Conservation (phyloP, 768 basidiomycete genomes). For the Mycena rosella region DNA sequence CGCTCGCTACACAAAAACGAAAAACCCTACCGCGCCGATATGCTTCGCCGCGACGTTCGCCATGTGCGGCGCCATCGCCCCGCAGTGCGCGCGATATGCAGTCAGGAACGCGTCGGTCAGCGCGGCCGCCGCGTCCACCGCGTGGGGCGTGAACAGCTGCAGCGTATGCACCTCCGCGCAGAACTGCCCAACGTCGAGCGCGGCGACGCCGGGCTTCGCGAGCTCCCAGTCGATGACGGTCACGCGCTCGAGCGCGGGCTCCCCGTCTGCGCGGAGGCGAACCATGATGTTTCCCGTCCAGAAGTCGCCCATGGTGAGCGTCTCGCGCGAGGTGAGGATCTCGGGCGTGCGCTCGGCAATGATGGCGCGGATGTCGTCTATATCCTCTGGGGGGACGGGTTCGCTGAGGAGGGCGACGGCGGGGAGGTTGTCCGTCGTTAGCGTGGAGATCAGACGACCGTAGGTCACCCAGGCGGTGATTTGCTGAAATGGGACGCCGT, state of each 20-base stretch:
- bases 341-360: slow-evolving; percentile 46
- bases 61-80: slow-evolving; percentile 19
- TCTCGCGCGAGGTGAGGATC: slow-evolving; percentile 24
- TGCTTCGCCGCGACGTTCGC: slow-evolving; percentile 29
- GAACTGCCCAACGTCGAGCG: slow-evolving; percentile 74
- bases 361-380: slow-evolving; percentile 49
- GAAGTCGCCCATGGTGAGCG: slow-evolving; percentile 71
- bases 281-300: slow-evolving; percentile 80
- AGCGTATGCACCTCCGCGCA: slow-evolving; percentile 70
- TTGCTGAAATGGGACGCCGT: background rate
- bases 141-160: slow-evolving; percentile 59
- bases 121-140: slow-evolving; percentile 49
- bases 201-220: slow-evolving; percentile 65
- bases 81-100: slow-evolving; percentile 50
- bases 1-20: background rate
- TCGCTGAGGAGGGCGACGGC: slow-evolving; percentile 54
- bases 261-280: slow-evolving; percentile 45
- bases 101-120: slow-evolving; percentile 60
- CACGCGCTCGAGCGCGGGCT: slow-evolving; percentile 51
- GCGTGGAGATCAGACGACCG: slow-evolving; percentile 53
- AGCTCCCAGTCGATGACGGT: slow-evolving; percentile 78
- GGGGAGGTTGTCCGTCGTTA: slow-evolving; percentile 46
- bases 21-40: slow-evolving; percentile 22
- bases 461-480: slow-evolving; percentile 56
- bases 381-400: slow-evolving; percentile 46